Percentiles rank a stretch among this genome's conserved stretches.
Conservation (phyloP, 345 rosid genomes). For the Microcos paniculata region DNA sequence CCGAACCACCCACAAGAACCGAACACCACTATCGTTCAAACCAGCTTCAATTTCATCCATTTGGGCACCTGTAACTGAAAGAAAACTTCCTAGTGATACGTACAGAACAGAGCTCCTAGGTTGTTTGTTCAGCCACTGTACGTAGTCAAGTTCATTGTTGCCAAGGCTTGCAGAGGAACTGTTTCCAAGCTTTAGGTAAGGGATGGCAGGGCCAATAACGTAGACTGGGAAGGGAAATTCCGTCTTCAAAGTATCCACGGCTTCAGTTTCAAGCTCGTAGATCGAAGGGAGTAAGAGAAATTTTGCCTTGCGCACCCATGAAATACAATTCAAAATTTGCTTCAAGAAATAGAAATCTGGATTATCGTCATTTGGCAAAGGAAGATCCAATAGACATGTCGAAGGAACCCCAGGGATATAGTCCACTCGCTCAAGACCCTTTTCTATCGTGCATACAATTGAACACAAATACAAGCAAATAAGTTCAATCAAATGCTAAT, state of each 20-base stretch:
- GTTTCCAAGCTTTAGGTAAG: slow-evolving; percentile 15
- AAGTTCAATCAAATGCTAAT: not conserved
- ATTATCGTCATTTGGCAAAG: not conserved
- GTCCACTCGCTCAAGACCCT: slow-evolving; percentile 29
- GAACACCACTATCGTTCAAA: slow-evolving; percentile 27
- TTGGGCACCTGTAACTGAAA: slow-evolving; percentile 31
- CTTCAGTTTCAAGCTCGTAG: slow-evolving; percentile 27
- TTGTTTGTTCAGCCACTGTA: slow-evolving; percentile 9
- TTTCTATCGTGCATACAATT: not conserved
- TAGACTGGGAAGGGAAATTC: slow-evolving; percentile 29
- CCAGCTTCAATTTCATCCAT: slow-evolving; percentile 41
- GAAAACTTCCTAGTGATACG: slow-evolving; percentile 44
- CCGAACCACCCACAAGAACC: slow-evolving; percentile 40
- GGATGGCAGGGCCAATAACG: slow-evolving; percentile 38
- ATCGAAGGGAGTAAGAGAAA: slow-evolving; percentile 30
- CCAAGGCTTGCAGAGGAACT: not conserved
- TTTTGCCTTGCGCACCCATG: slow-evolving; percentile 23
- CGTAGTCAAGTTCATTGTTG: not conserved
- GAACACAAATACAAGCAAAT: not conserved
- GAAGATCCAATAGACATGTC: slow-evolving; percentile 28
- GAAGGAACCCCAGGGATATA: slow-evolving; percentile 37
- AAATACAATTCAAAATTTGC: slow-evolving; percentile 30
- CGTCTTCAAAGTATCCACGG: slow-evolving; percentile 20
- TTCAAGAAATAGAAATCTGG: not conserved
- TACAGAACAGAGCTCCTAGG: slow-evolving; percentile 29